Base-by-base conservation (phyloP, 768 basidiomycete species). In the Gymnopilus junonius region DNA sequence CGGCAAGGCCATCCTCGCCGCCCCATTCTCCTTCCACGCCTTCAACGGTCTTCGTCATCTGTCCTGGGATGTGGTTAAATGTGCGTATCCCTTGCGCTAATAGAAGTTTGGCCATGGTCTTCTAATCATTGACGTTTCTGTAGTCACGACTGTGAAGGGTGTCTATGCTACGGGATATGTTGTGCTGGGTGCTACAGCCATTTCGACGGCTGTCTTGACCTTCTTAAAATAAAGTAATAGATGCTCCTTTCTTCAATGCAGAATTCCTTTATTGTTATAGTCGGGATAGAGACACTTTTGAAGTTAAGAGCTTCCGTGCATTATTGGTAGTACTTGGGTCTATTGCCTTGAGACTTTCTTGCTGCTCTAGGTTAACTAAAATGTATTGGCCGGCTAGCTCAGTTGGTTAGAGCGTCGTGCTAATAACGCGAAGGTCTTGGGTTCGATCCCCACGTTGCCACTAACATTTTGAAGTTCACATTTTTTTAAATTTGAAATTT, bases 381-480 rank as follows among this genome's bases (percentile, higher is more conserved):
- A n/a, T 40, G 3, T n/a, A 48, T 20, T 27, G 89, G 90, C 90
- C 88, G 89, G 85, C 88, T 92, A 91, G 90, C 91, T 92, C 90
- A 92, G 91, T 80, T 91, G 91, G 90, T 92, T 92, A 91, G 91
- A 91, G 90, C 90, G 89, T 91, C 86, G 89, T 90, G 87, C 89
- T 91, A 91, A 89, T 88, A 87, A 74, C 85, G 85, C 87, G 85
- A 88, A 89, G 87, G 87, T 87, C 87, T 85, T 88, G 87, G 87
- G 87, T 88, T 88, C 87, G 87, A 88, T 82, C 87, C 87, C 87
- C 87, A 87, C 84, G 85, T 86, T 86, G 86, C 87, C 87, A 86
- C 87, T 23, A n/a, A n/a, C n/a, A n/a, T 21, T 8, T 34, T 29
- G n/a, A n/a, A n/a, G n/a, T n/a, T n/a, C n/a, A n/a, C n/a, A n/a